Conservation (phyloP, 139 green algal genomes). For the Chlorella sorokiniana region DNA sequence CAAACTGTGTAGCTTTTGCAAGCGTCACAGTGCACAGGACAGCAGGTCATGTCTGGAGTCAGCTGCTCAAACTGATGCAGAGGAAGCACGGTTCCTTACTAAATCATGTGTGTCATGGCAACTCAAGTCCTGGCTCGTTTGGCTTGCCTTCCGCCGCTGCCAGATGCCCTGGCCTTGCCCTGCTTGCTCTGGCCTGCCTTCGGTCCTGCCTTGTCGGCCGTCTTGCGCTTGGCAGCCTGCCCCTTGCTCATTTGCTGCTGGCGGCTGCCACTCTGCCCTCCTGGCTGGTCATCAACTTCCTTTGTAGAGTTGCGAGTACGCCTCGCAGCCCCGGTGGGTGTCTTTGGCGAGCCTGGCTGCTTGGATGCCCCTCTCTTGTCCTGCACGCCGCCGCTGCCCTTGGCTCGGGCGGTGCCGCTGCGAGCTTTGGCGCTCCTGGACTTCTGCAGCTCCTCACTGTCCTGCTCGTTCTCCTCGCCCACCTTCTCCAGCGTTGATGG, state of each 20-base stretch:
- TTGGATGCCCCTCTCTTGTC: background rate
- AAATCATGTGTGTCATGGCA: too few species aligned
- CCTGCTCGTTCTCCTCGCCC: background rate
- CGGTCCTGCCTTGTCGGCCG: background rate
- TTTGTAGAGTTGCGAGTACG: too few species aligned
- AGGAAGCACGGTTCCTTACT: too few species aligned
- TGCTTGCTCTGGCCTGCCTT: background rate
- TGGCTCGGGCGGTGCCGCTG: background rate
- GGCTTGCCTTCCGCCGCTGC: background rate
- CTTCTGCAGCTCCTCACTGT: background rate
- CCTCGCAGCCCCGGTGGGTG: background rate
- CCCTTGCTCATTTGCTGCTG: conserved; percentile 1
- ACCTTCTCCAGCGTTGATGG: conserved; percentile 32
- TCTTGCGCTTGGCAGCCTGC: background rate
- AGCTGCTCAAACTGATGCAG: too few species aligned
- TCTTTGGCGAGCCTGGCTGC: background rate
- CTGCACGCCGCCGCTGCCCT: background rate
- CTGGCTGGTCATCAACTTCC: too few species aligned
- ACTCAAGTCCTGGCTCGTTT: too few species aligned
- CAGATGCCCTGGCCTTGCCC: background rate
- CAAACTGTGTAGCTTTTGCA: background rate
- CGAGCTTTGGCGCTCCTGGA: background rate
- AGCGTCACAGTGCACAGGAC: background rate
- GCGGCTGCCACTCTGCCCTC: too few species aligned
- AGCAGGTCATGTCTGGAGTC: too few species aligned